Evolutionary conservation across 768 basidiomycete species (phyloP).

Genomic region (Termitomyces sp.): DNA sequence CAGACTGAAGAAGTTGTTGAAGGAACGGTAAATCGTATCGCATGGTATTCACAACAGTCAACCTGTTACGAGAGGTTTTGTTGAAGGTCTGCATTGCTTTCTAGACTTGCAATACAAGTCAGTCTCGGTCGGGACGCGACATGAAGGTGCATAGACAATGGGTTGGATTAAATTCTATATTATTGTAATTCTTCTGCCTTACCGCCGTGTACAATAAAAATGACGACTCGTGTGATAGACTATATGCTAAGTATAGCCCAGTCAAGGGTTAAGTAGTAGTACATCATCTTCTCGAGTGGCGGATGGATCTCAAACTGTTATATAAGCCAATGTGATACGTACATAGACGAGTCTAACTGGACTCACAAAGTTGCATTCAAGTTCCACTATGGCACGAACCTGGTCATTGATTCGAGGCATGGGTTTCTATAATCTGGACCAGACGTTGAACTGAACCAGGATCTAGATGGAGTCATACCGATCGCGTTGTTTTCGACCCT

Average conservation of each 20-base stretch:
- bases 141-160: background rate
- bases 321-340: background rate
- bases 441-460: background rate
- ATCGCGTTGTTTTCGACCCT: slow-evolving; percentile 36
- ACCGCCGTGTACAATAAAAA: background rate
- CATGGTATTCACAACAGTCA: background rate
- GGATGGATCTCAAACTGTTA: no score
- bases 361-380: background rate
- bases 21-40: slow-evolving; percentile 30
- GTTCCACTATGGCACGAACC: slow-evolving; percentile 3
- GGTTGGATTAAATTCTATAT: no score
- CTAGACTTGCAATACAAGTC: background rate
- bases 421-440: background rate
- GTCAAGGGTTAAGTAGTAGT: no score
- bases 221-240: background rate
- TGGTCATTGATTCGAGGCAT: slow-evolving; percentile 7
- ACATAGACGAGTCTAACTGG: background rate
- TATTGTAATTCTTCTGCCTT: background rate
- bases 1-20: slow-evolving; percentile 37
- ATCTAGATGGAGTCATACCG: slow-evolving; percentile 24
- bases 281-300: no score
- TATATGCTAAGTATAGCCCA: no score
- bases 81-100: background rate
- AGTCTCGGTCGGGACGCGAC: background rate
- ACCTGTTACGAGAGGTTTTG: background rate